Evolutionary conservation across 768 basidiomycete species (phyloP), one percentile per base, ranked within the genome.

Genomic region (Cystofilobasidium capitatum): DNA sequence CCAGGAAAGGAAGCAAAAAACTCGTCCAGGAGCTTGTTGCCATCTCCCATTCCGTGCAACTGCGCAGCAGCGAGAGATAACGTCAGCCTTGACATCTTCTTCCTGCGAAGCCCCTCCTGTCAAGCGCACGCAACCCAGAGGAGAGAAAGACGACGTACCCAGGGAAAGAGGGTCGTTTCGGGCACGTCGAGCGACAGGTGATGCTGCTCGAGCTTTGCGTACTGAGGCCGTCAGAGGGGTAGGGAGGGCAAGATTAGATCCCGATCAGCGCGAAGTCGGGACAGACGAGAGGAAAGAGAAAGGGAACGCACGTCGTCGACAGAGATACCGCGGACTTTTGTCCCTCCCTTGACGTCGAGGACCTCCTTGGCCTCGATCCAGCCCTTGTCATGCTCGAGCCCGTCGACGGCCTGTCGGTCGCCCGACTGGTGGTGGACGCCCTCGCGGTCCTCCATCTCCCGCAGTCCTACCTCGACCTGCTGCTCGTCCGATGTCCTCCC

Each of bases 141-240:
- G 65, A 8, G 76, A 75, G 61, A 37, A 73, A 63, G 49, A 69
- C 31, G 88, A 73, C 92, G 91, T 20, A 91, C 79, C 78, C 91
- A 94, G 0, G 91, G 91, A 75, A 94, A 94, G 66, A 92, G 83
- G 71, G 86, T 82, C 45, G 81, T 80, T 78, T 94, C 91, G 0
- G 87, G 87, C 0, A 88, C 84, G 76, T 92, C 88, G 1, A 69
- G 68, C 24, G 68, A 64, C 20, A 58, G 51, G 35, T 69, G 68
- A 8, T 47, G 57, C 16, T 51, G n/a, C 37, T 69, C 62, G 37
- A 69, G 42, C 33, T 64, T 14, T 26, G 68, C 68, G 22, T 44
- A 57, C 68, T 69, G 55, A n/a, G 45, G 22, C 7, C 8, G 7
- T 8, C 20, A 49, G 45, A 49, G 20, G 7, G 49, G 49, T 6